Base-by-base conservation (phyloP, 495 filamentous ascomycete species). In the Cercophora samala region DNA sequence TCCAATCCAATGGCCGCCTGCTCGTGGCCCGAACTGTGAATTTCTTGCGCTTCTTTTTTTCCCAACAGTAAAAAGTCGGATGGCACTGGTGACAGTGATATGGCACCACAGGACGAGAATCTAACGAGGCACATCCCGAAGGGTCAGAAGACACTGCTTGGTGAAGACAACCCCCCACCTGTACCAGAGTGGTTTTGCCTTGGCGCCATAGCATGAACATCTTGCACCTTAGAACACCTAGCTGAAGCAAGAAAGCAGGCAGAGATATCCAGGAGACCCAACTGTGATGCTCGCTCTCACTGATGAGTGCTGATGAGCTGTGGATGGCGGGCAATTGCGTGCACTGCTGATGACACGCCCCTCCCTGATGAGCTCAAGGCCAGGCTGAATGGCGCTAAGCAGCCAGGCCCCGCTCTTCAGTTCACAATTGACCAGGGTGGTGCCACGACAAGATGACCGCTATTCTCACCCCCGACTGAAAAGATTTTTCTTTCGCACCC, bases 381-480 rank as follows among this genome's bases (percentile, higher is more conserved):
- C 51, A 15, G 68, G 70, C 67, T 66, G 64, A 66, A 65, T 71
- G 67, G 63, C 70, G 68, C 68, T 66, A 72, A 67, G 65, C 53
- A 53, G 29, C 37, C 32, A 55, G 66, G 56, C 70, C 70, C 74
- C 70, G 72, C 69, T 32, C 64, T 64, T 56, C 54, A 56, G 67
- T 67, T 70, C 69, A 71, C 69, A 71, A 72, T 68, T 64, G 68
- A 71, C 71, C 68, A 72, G 67, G 68, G 70, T 76, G 74, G 74
- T 76, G 74, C 73, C 74, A 76, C 74, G 69, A 46, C 37, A 8
- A 75, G 64, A 68, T 68, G 71, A 55, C 71, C 73, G 70, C 52
- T 76, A 76, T 55, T 55, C 52, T 51, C 73, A 76, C 73, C 62
- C 74, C 74, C 58, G 23, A 60, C 66, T 65, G 22, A 61, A 62